Base-by-base conservation (phyloP, 2,329 filamentous ascomycete genomes). In the Claviceps sorghi region DNA sequence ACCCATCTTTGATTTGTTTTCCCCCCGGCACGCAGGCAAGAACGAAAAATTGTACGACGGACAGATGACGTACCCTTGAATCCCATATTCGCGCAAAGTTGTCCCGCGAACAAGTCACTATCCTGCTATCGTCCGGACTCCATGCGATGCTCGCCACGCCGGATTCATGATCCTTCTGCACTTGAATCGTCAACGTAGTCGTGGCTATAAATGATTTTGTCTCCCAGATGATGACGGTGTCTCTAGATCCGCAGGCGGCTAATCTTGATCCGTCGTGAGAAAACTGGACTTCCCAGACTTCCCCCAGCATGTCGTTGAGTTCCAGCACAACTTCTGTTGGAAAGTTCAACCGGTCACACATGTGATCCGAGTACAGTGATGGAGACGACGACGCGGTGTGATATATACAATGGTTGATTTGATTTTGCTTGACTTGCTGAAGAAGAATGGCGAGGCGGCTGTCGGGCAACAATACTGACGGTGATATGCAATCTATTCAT, bases 381-480 rank as follows among this genome's bases (percentile, higher is more conserved):
- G 89, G 89, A 1, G 87, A 79, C 3, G 75, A 69, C 2, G 82
- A 76, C 3, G 83, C 88, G 51, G 94, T 96, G 69, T 98, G 93
- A 66, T 90, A 97, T 41, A 90, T 70, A 64, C 93, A 98, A 32
- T 79, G 80, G 50, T 83, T 79, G 54, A 96, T 86, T 69, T 96
- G 91, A 56, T 77, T 80, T 55, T 84, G 77, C 64, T 96, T 95
- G 40, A 95, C 82, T 58, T 94, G 83, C 53, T 90, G 77, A 50
- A 98, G 72, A 17, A 98, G 73, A 36, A 82, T 77, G 1, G 88
- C 88, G 45, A 98, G 74, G 7, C 93, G 83, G 65, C 93, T 87
- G 62, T 95, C 88, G 1, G 93, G 93, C 52, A 98, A 85, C 90
- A 98, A 97, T 45, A 95, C 87, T 4, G 89, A 93, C 0, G 93